Base-by-base conservation (phyloP, 1,284 basidiomycete genomes). In the Moesziomyces aphidis region DNA sequence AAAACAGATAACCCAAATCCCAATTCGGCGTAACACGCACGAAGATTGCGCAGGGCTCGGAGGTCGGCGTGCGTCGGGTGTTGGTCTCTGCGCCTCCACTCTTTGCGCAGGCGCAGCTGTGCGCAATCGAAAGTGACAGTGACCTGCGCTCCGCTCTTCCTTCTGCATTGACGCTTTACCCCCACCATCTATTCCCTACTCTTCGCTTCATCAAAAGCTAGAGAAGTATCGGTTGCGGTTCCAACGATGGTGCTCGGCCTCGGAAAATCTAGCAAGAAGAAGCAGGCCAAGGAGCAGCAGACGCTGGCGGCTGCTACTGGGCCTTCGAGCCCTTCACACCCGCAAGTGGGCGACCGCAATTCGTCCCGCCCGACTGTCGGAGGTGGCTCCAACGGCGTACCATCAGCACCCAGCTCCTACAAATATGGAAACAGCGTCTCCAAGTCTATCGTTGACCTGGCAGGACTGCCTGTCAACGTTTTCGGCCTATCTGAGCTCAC, bases 391-490 rank as follows among this genome's bases (percentile, higher is more conserved):
- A 53, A 42, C 21, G 52, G 45, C 23, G n/a, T 24, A 15, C 50
- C 57, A 26, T 6, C 23, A 5, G 21, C 55, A 7, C 46, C 62
- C 0, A 26, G 28, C 7, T 22, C 52, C 1, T 66, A 63, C 63
- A 73, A 67, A 23, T 76, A 73, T 43, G 74, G 70, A 45, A 48
- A 52, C 39, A 26, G 43, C 28, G 43, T 76, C 50, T 71, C 68
- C 50, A 73, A 78, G 28, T 54, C 58, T 5, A 48, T 31, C 10
- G 31, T 83, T 24, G 67, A 82, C 54, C 44, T 84, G 2, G 79
- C 76, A 3, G 83, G 83, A 4, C 68, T 83, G 15, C 81, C 81
- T 0, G 67, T 82, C 51, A 73, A 79, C 44, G 78, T 84, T 1
- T 83, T 79, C 49, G 83, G 83, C 8, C 57, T 83, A 8, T 44